Evolutionary conservation across 2,329 filamentous ascomycete genomes (phyloP).

Genomic region (Cordyceps fumosorosea): DNA sequence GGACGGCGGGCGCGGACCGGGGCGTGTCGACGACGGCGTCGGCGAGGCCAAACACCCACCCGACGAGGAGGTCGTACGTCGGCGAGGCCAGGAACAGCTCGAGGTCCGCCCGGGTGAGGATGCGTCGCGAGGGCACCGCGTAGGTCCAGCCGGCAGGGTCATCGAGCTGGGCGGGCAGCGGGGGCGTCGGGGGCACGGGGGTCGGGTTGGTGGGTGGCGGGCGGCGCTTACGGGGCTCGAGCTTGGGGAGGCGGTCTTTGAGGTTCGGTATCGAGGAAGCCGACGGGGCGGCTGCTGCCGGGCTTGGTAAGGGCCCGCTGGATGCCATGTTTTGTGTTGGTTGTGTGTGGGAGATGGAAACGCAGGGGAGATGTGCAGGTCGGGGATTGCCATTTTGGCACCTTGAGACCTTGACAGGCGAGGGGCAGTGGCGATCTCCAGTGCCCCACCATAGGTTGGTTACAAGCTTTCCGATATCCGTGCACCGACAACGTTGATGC

Average conservation of each 20-base stretch:
- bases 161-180: conserved; percentile 58
- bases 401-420: conserved; percentile 2
- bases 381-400: background rate
- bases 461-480: background rate
- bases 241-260: conserved; percentile 56
- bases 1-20: conserved; percentile 45
- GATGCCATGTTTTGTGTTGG: conserved; percentile 3
- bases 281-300: conserved; percentile 11
- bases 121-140: conserved; percentile 64
- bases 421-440: background rate
- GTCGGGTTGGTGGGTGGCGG: conserved; percentile 44
- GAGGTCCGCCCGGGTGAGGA: conserved; percentile 75
- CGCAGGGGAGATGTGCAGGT: background rate
- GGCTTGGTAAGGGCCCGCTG: background rate
- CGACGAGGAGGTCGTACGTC: conserved; percentile 67
- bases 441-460: conserved; percentile 3
- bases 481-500: no score
- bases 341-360: background rate
- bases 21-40: conserved; percentile 70
- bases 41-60: conserved; percentile 81
- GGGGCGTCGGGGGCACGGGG: conserved; percentile 69
- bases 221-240: conserved; percentile 57
- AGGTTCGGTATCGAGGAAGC: conserved; percentile 24
- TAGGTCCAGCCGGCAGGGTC: conserved; percentile 55
- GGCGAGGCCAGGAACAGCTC: conserved; percentile 71